These are phyloP conservation scores for Ganoderma lucidum DNA, from an alignment of 1,284 basidiomycete species.

Conservation along the genomic window DNA sequence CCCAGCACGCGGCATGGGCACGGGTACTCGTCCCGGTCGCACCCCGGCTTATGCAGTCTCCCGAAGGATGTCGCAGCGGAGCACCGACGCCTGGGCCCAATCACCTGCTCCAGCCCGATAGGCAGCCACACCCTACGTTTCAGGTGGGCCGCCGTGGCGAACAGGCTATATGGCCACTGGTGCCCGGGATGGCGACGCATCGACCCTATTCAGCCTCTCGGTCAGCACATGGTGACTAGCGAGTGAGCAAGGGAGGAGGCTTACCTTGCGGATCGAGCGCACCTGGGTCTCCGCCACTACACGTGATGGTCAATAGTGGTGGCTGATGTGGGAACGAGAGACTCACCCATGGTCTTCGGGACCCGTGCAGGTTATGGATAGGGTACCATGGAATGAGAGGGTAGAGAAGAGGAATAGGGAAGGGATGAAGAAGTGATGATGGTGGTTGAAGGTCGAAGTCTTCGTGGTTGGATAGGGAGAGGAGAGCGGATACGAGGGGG, in stretches of 20 bases:
- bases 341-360: background rate
- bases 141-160: background rate
- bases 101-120: background rate
- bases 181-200: constrained; percentile 1
- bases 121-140: background rate
- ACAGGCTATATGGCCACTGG: background rate
- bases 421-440: background rate
- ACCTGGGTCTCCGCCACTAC: background rate
- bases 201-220: background rate
- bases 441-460: background rate
- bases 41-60: background rate
- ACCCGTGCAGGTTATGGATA: background rate
- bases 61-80: background rate
- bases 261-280: background rate
- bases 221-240: background rate
- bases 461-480: background rate
- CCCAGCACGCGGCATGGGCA: background rate
- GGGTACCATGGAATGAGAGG: background rate
- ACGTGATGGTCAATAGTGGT: background rate
- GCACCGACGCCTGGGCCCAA: constrained; percentile 4
- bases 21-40: constrained; percentile 4
- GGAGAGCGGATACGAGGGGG: background rate
- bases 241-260: background rate
- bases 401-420: background rate
- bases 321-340: background rate